A percentile compares a stretch with the other conserved stretches of the same genome.
Evolutionary conservation across 1,284 basidiomycete species (phyloP).

Genomic region (Inonotus obliquus): DNA sequence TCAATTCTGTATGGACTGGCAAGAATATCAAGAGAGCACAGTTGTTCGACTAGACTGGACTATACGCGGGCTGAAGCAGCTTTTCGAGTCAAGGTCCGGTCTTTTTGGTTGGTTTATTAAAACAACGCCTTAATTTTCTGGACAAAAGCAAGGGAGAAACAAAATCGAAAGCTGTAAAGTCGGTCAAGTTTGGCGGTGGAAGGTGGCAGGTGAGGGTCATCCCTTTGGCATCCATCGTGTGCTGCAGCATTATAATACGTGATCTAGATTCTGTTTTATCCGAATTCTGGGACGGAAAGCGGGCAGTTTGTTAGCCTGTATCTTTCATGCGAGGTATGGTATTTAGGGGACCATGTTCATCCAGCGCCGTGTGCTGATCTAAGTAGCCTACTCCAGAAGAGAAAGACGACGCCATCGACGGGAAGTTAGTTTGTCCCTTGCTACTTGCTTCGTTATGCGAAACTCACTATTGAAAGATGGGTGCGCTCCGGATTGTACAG

Average conservation of each 20-base stretch:
- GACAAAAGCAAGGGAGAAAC: conserved; percentile 51
- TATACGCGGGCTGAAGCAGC: conserved; percentile 55
- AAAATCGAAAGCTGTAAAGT: conserved; percentile 70
- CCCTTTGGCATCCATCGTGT: background rate
- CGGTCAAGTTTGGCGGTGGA: conserved; percentile 60
- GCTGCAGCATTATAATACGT: background rate
- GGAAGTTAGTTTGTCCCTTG: conserved; percentile 39
- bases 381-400: conserved; percentile 71
- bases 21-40: conserved; percentile 49
- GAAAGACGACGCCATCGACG: conserved; percentile 59
- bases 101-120: background rate
- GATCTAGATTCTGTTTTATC: conserved; percentile 70
- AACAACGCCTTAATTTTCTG: background rate
- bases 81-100: conserved; percentile 68
- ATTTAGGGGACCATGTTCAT: background rate
- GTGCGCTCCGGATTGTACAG: conserved; percentile 77
- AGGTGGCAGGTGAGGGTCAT: conserved; percentile 55
- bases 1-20: conserved; percentile 29
- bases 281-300: conserved; percentile 64
- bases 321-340: conserved; percentile 71
- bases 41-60: conserved; percentile 75
- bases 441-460: background rate
- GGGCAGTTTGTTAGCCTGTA: conserved; percentile 67
- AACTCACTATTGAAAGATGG: conserved; percentile 49
- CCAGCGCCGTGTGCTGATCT: background rate